Percentiles rank a stretch among this genome's conserved stretches.
These are phyloP conservation scores for Aspergillus ustus DNA, from an alignment of 2,329 filamentous ascomycete species.

Conservation along the genomic window DNA sequence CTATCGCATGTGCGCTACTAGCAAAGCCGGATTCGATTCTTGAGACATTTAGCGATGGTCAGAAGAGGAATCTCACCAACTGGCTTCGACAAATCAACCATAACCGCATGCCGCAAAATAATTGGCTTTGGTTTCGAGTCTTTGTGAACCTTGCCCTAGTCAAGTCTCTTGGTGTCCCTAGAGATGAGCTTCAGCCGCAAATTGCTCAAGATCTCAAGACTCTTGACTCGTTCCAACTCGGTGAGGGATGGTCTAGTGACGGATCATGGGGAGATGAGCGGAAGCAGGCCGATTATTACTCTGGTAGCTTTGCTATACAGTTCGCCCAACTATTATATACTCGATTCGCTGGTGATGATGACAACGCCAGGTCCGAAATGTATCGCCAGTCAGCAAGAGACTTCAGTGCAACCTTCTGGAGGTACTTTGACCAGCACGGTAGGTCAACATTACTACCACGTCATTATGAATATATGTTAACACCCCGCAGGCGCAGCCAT, in stretches of 20 bases:
- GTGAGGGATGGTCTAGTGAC: conserved; percentile 55
- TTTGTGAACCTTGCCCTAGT: conserved; percentile 55
- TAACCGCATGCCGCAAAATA: conserved; percentile 53
- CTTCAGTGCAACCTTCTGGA: conserved; percentile 52
- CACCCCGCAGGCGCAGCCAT: conserved; percentile 51
- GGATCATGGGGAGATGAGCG: conserved; percentile 45
- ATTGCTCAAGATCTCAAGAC: conserved; percentile 51
- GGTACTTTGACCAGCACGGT: conserved; percentile 55
- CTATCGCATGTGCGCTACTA: conserved; percentile 55
- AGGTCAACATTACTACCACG: too few species aligned
- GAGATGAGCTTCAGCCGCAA: conserved; percentile 37
- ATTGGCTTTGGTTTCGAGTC: conserved; percentile 60
- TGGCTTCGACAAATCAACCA: conserved; percentile 53
- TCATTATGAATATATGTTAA: too few species aligned
- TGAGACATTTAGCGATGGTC: neutral
- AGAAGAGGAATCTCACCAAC: conserved; percentile 36
- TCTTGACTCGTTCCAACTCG: conserved; percentile 52
- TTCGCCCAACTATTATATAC: conserved; percentile 56
- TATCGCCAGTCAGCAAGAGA: conserved; percentile 48
- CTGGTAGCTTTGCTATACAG: conserved; percentile 59
- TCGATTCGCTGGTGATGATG: conserved; percentile 49
- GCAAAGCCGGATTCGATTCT: conserved; percentile 48
- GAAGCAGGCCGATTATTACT: conserved; percentile 57
- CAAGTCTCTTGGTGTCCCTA: conserved; percentile 46
- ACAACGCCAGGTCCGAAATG: conserved; percentile 41